phyloP scores from a whole-genome alignment of 148 eudicot species.

The Vaccinium macrocarpon region DNA sequence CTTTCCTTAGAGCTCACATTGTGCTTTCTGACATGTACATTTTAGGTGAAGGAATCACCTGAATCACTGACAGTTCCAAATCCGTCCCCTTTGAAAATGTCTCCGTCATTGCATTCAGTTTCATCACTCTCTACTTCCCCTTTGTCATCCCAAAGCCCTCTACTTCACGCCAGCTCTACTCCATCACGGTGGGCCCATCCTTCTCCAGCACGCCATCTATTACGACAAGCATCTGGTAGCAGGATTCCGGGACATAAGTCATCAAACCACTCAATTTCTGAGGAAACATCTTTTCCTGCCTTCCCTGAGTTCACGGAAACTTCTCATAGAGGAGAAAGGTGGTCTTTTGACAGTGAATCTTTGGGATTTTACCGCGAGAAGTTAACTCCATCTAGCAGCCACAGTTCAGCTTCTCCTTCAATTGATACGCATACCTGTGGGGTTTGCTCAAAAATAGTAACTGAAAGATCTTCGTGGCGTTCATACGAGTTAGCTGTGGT shows the following conservation, averaged over 20 bases:
- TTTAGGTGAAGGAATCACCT: conserved; percentile 54
- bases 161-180: conserved; percentile 51
- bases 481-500: conserved; percentile 62
- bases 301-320: conserved; percentile 55
- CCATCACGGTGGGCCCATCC: conserved; percentile 53
- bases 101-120: conserved; percentile 59
- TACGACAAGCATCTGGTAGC: conserved; percentile 61
- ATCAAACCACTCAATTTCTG: conserved; percentile 58
- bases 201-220: conserved; percentile 53
- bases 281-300: conserved; percentile 44
- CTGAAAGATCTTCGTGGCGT: conserved; percentile 69
- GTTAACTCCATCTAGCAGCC: conserved; percentile 33
- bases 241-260: conserved; percentile 61
- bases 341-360: conserved; percentile 75
- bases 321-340: conserved; percentile 59
- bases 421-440: conserved; percentile 60
- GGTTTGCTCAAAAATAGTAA: conserved; percentile 63
- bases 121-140: conserved; percentile 64
- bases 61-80: conserved; percentile 46
- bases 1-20: not conserved
- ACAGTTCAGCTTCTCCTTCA: conserved; percentile 35
- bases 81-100: conserved; percentile 51
- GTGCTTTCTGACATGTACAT: not conserved
- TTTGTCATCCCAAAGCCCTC: conserved; percentile 54
- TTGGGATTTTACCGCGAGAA: conserved; percentile 46